Conservation (phyloP, 257 asterid genomes). For the Ligustrum vulgare region DNA sequence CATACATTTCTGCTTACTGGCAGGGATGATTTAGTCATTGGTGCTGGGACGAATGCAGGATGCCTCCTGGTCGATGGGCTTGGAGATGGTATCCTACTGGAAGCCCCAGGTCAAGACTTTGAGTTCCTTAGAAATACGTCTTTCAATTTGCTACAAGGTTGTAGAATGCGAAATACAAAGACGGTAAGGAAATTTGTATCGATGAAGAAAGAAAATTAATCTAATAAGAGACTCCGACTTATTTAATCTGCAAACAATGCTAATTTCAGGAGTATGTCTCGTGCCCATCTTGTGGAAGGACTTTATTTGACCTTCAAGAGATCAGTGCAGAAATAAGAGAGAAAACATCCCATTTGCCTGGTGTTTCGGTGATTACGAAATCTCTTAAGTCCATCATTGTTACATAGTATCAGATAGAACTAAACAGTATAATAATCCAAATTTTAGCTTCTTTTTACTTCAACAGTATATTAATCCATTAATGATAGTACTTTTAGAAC, state of each 20-base stretch:
- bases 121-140: slow-evolving; percentile 89
- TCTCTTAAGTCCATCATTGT: slow-evolving; percentile 1
- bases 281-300: slow-evolving; percentile 99
- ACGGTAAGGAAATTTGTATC: slow-evolving; percentile 52
- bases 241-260: neutral
- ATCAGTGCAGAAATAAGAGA: slow-evolving; percentile 93
- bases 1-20: slow-evolving; percentile 18
- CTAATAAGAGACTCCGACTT: neutral
- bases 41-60: slow-evolving; percentile 90
- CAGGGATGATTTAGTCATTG: slow-evolving; percentile 93
- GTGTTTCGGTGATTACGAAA: slow-evolving; percentile 76
- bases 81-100: slow-evolving; percentile 90
- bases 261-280: slow-evolving; percentile 87
- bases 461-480: neutral
- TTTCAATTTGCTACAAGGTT: slow-evolving; percentile 94
- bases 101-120: slow-evolving; percentile 81
- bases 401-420: neutral
- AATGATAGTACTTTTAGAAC: neutral
- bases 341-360: slow-evolving; percentile 93
- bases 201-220: slow-evolving; percentile 4
- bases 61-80: slow-evolving; percentile 95
- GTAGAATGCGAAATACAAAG: slow-evolving; percentile 99
- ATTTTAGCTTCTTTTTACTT: neutral
- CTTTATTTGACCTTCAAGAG: slow-evolving; percentile 97
- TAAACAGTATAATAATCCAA: neutral